Evolutionary conservation across 805 yeast species (phyloP).

Genomic region (Saturnispora saitoi): DNA sequence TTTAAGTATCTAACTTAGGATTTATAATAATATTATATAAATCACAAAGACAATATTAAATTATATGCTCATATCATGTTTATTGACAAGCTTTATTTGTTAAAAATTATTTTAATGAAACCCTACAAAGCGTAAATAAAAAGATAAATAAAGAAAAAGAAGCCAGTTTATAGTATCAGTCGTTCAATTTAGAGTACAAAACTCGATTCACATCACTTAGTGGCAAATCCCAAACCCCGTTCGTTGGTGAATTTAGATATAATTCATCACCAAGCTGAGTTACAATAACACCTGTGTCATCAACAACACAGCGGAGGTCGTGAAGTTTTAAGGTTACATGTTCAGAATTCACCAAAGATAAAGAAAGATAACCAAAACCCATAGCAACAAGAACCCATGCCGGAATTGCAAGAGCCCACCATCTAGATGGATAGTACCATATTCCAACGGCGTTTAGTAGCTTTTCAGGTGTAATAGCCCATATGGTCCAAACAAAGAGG

Average conservation of each 20-base stretch:
- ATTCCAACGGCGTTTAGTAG: conserved; percentile 45
- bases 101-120: too few species aligned
- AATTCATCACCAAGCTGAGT: conserved; percentile 19
- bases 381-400: conserved; percentile 59
- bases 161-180: background rate
- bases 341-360: conserved; percentile 72
- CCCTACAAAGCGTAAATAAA: background rate
- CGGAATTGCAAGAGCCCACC: conserved; percentile 86
- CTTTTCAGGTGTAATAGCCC: conserved; percentile 70
- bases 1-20: too few species aligned
- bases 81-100: too few species aligned
- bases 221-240: conserved; percentile 85
- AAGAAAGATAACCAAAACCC: conserved; percentile 62
- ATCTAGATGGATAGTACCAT: conserved; percentile 79
- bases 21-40: too few species aligned
- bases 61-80: too few species aligned
- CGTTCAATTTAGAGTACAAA: conserved; percentile 32
- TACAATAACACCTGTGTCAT: conserved; percentile 40
- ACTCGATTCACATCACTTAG: conserved; percentile 59
- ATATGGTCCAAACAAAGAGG: conserved; percentile 48
- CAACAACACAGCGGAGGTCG: conserved; percentile 58
- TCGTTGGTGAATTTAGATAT: conserved; percentile 52
- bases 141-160: too few species aligned
- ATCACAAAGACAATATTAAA: too few species aligned
- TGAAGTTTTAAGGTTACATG: conserved; percentile 51